Base-by-base conservation (phyloP, 192 early-diverging fungal species). In the Geranomyces michiganensis region DNA sequence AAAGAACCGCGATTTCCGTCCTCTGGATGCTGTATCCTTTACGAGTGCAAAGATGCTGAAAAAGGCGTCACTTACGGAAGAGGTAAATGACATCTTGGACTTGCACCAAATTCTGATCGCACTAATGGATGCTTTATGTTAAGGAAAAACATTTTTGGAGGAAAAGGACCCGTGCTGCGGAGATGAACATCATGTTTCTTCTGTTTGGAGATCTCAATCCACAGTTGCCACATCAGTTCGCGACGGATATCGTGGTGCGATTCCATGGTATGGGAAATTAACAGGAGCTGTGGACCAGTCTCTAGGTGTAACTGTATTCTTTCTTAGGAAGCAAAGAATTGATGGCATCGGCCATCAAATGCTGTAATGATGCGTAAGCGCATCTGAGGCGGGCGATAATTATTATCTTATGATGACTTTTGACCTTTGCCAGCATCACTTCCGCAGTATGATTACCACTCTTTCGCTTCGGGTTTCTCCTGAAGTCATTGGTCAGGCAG, bases 321-420 rank as follows among this genome's bases (percentile, higher is more conserved):
- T 7, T 5, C 26, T 6, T 8, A 60, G 58, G 58, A 19, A 27
- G 21, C 29, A 29, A 60, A 32, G 29, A 19, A 17, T 60, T 60
- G 58, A 19, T 27, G 17, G 26, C 58, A 32, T 60, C 58, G 6
- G 62, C 27, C 13, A 9, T 21, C 33, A 64, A 64, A 45, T 64
- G 62, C 44, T 64, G 62, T 21, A 46, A 45, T 21, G 62, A 64
- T 5, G 62, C 62, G 62, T 64, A 46, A 41, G 62, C 8, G 32
- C 43, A 10, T 53, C 24, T n/a, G 51, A 15, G 19, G 51, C 3
- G 51, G 7, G 58, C 17, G 29, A 29, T 32, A 60, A 9, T 24
- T 12, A 58, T 21, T 29, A 19, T 60, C 17, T 30, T 8, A 19
- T 60, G 58, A 33, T 60, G 58, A 60, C 58, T 31, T 19, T 7